phyloP scores from a whole-genome alignment of 495 filamentous ascomycete genomes.

The Acidiella bohemica region DNA sequence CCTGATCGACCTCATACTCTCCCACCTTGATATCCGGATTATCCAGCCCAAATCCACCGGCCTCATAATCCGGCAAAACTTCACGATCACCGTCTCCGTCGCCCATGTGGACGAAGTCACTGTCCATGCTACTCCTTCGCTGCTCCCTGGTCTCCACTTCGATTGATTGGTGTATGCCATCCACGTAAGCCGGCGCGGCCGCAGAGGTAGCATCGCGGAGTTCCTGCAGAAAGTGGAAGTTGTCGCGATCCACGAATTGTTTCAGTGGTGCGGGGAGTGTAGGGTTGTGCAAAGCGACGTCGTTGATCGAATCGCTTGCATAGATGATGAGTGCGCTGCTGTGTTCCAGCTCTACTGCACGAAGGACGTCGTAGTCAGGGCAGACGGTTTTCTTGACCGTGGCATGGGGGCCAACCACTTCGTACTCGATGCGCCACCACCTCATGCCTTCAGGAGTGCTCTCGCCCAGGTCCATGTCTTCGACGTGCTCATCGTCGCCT shows the following conservation, averaged over 20 bases:
- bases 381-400: slow-evolving; percentile 3
- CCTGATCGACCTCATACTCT: no score
- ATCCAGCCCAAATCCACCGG: no score
- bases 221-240: slow-evolving; percentile 8
- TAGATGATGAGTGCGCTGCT: slow-evolving; percentile 15
- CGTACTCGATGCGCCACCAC: slow-evolving; percentile 20
- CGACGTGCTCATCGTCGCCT: slow-evolving; percentile 5
- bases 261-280: slow-evolving; percentile 6
- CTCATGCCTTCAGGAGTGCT: slow-evolving; percentile 9
- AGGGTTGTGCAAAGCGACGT: neutral
- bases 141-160: no score
- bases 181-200: neutral
- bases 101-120: no score
- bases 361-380: slow-evolving; percentile 17
- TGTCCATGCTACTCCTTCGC: no score
- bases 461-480: slow-evolving; percentile 6
- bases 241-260: slow-evolving; percentile 12
- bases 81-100: no score
- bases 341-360: slow-evolving; percentile 19
- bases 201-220: neutral
- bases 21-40: no score
- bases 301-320: slow-evolving; percentile 12
- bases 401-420: neutral
- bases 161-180: no score
- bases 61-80: no score